Percentiles rank a stretch among this genome's conserved stretches.
These are phyloP conservation scores for Vicia villosa DNA, from an alignment of 306 rosid genomes.

Conservation along the genomic window DNA sequence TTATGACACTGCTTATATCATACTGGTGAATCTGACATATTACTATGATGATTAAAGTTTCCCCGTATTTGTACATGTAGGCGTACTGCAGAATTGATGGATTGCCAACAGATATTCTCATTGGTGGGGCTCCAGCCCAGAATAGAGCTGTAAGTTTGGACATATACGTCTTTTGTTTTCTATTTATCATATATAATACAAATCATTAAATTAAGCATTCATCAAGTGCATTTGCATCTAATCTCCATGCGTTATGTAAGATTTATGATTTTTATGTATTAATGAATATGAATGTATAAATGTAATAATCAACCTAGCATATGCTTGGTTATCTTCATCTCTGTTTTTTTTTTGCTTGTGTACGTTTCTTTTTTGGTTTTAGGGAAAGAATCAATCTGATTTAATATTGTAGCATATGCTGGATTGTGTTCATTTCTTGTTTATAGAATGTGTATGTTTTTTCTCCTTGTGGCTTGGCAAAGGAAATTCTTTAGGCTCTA, in stretches of 20 bases:
- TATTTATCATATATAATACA: constrained; percentile 10
- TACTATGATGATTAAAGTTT: constrained; percentile 8
- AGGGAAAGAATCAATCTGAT: neutral
- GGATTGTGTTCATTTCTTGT: neutral
- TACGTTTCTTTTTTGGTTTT: neutral
- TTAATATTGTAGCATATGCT: neutral
- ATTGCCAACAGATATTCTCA: constrained; percentile 67
- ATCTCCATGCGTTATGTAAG: neutral
- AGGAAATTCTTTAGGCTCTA: neutral
- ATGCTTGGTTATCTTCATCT: neutral
- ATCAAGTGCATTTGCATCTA: neutral
- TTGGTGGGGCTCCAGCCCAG: constrained; percentile 70
- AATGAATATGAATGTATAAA: neutral
- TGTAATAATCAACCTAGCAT: neutral
- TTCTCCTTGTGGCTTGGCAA: neutral
- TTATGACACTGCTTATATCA: neutral
- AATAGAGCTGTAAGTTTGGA: constrained; percentile 89
- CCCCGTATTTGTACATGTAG: constrained; percentile 41
- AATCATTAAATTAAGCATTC: neutral
- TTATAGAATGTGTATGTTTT: neutral
- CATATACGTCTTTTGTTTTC: neutral
- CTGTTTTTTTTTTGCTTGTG: neutral
- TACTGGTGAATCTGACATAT: constrained; percentile 17
- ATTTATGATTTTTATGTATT: constrained; percentile 2
- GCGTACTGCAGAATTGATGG: constrained; percentile 93